phyloP scores from a whole-genome alignment of 2,329 filamentous ascomycete species.

The Passalora sequoiae region DNA sequence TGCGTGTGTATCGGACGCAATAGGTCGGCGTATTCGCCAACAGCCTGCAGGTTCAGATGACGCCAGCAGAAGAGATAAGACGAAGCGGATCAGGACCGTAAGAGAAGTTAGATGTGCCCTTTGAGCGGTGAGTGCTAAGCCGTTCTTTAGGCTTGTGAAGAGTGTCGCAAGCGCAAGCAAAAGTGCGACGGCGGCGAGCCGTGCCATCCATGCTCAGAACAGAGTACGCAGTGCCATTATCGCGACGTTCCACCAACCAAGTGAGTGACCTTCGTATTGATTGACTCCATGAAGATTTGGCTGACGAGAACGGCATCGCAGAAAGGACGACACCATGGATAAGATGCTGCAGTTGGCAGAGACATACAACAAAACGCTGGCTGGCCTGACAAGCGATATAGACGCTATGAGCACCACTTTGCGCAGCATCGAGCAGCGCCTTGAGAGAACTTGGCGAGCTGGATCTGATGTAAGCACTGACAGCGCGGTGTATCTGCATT shows the following conservation, averaged over 20 bases:
- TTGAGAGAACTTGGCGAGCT: conserved; percentile 9
- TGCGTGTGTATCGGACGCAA: not conserved
- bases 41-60: conserved; percentile 4
- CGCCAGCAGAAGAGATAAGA: conserved; percentile 11
- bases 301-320: conserved; percentile 8
- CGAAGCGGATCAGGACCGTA: conserved; percentile 18
- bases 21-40: conserved; percentile 3
- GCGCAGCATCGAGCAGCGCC: conserved; percentile 18
- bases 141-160: conserved; percentile 44
- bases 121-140: not conserved
- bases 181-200: conserved; percentile 81
- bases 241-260: conserved; percentile 21
- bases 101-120: not conserved
- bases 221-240: conserved; percentile 19
- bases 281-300: not conserved
- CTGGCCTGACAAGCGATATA: conserved; percentile 14
- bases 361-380: conserved; percentile 17
- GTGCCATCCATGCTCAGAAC: conserved; percentile 18
- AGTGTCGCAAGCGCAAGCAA: conserved; percentile 94
- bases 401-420: conserved; percentile 15
- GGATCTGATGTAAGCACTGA: not conserved
- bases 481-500: not conserved
- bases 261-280: conserved; percentile 5
- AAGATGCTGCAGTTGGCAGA: conserved; percentile 21
- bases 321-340: conserved; percentile 21